phyloP scores from a whole-genome alignment of 2,329 filamentous ascomycete species.

The Fusarium brachygibbosum region DNA sequence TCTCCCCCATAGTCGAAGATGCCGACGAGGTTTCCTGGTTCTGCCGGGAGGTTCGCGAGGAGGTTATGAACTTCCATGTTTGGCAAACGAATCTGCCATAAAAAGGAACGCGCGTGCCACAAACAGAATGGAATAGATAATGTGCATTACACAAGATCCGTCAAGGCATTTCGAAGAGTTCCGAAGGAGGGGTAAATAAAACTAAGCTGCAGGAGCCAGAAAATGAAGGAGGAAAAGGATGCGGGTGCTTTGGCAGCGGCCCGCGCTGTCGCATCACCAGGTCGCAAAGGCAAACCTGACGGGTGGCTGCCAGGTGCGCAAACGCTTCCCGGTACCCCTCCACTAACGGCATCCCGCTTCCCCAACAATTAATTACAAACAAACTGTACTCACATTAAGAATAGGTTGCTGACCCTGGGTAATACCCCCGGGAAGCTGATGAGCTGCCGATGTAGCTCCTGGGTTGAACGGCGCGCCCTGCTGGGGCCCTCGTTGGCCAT shows the following conservation, averaged over 20 bases:
- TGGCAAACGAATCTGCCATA: constrained; percentile 3
- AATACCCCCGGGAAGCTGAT: constrained; percentile 57
- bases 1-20: constrained; percentile 44
- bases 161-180: background rate
- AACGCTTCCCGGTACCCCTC: constrained; percentile 17
- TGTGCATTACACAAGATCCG: constrained; percentile 9
- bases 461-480: constrained; percentile 59
- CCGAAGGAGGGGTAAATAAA: constrained; percentile 11
- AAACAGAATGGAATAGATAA: constrained; percentile 6
- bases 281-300: constrained; percentile 31
- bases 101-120: constrained; percentile 3
- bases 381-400: constrained; percentile 63
- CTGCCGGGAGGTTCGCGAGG: constrained; percentile 17
- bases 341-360: constrained; percentile 4
- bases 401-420: constrained; percentile 61
- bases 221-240: constrained; percentile 5
- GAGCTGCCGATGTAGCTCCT: constrained; percentile 59
- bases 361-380: constrained; percentile 16
- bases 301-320: constrained; percentile 29
- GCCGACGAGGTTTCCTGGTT: constrained; percentile 40
- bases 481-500: constrained; percentile 66
- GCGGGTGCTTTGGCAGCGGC: constrained; percentile 33
- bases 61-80: constrained; percentile 26
- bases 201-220: constrained; percentile 4
- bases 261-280: constrained; percentile 30